phyloP scores from a whole-genome alignment of 176 grass and related monocot species.

The Canna indica region DNA sequence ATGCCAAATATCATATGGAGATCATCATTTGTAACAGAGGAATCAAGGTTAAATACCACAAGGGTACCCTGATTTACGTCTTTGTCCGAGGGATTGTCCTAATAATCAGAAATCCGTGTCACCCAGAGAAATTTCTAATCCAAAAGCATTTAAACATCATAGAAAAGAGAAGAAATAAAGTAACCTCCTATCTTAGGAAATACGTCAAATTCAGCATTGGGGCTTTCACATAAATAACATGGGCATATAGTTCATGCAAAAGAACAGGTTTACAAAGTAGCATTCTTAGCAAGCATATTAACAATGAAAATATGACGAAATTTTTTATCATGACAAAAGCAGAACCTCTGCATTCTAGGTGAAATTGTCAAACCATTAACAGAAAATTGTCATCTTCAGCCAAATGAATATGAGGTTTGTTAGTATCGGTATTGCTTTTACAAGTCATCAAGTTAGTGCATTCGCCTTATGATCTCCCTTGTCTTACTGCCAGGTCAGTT shows the following conservation, averaged over 20 bases:
- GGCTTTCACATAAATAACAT: background rate
- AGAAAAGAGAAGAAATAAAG: background rate
- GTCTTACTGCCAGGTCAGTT: too few species aligned
- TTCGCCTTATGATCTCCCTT: too few species aligned
- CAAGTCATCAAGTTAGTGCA: background rate
- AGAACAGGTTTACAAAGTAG: background rate
- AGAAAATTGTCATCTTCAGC: background rate
- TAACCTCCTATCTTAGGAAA: background rate
- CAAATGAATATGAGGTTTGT: background rate
- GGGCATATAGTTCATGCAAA: background rate
- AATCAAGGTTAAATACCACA: constrained; percentile 37
- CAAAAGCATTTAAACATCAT: background rate
- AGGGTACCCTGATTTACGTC: constrained; percentile 32
- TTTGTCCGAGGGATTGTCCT: constrained; percentile 36
- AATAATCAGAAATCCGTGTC: constrained; percentile 16
- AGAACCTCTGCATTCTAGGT: background rate
- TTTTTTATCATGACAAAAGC: background rate
- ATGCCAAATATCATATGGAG: constrained; percentile 40
- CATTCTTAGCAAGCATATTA: background rate
- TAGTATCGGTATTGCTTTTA: background rate
- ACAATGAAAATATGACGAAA: background rate
- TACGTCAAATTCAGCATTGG: background rate
- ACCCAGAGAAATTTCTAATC: constrained; percentile 7
- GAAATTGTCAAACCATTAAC: background rate
- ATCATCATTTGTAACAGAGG: constrained; percentile 43